Evolutionary conservation across 1,284 basidiomycete genomes (phyloP).

Genomic region (Apiotrichum akiyoshidainum): DNA sequence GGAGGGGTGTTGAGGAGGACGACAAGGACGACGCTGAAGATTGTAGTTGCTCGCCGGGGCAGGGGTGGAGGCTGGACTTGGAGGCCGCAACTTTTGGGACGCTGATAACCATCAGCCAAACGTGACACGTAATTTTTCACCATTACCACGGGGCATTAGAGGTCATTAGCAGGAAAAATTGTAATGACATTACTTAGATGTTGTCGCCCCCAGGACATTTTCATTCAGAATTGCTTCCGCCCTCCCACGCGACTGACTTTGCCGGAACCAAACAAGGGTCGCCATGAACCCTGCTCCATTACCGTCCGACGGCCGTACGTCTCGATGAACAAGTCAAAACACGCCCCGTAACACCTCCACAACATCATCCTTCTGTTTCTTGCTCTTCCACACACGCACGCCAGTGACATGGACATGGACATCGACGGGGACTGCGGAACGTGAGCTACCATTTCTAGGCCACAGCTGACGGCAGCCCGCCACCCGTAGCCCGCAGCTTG

Average conservation of each 20-base stretch:
- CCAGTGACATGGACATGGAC: not conserved
- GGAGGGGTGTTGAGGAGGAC: not conserved
- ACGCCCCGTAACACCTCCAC: not conserved
- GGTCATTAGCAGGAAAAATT: too few species aligned
- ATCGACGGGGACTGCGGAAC: not conserved
- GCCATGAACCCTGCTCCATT: not conserved
- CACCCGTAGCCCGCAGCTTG: slow-evolving; percentile 12
- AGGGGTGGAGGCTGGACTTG: not conserved
- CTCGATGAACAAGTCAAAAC: too few species aligned
- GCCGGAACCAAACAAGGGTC: not conserved
- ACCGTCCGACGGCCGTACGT: not conserved
- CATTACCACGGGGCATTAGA: too few species aligned
- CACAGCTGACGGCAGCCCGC: not conserved
- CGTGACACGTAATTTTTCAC: too few species aligned
- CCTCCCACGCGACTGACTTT: not conserved
- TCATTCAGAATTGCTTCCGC: too few species aligned
- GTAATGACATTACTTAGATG: too few species aligned
- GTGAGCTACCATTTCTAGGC: not conserved
- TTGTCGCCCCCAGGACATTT: too few species aligned
- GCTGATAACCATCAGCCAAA: too few species aligned
- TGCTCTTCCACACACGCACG: not conserved
- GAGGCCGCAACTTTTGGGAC: not conserved
- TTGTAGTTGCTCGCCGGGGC: not conserved
- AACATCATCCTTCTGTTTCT: not conserved
- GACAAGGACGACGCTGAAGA: not conserved